Percentiles rank a stretch among this genome's conserved stretches.
Evolutionary conservation across 1,284 basidiomycete species (phyloP).

Genomic region (Tilletia indica): DNA sequence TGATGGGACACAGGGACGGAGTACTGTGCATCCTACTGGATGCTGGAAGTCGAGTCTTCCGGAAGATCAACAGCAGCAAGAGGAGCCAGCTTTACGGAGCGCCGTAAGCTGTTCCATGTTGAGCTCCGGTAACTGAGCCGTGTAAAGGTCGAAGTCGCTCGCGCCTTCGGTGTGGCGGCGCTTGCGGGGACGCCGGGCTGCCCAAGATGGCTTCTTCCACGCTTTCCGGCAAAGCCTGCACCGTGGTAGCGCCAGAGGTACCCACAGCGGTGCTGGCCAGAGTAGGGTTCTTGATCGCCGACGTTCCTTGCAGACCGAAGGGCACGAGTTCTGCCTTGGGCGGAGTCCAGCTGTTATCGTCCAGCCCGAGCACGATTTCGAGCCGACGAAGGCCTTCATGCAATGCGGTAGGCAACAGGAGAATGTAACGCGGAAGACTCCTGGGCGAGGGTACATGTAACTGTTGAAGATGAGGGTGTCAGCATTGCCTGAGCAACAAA

Average conservation of each 20-base stretch:
- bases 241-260: too few species aligned
- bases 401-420: slow-evolving; percentile 32
- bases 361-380: slow-evolving; percentile 31
- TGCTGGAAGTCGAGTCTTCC: too few species aligned
- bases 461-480: not conserved
- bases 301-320: not conserved
- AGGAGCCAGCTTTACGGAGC: slow-evolving; percentile 1
- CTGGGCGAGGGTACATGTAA: slow-evolving; percentile 6
- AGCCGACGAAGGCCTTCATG: slow-evolving; percentile 29
- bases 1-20: too few species aligned
- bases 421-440: slow-evolving; percentile 24
- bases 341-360: slow-evolving; percentile 2
- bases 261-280: too few species aligned
- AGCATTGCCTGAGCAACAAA: too few species aligned
- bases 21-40: too few species aligned
- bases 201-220: too few species aligned
- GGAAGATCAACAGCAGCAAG: slow-evolving; percentile 6
- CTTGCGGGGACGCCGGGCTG: not conserved
- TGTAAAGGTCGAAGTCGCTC: not conserved
- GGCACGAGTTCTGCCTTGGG: not conserved
- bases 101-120: not conserved
- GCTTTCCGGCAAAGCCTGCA: too few species aligned
- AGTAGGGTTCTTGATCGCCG: not conserved
- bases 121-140: not conserved
- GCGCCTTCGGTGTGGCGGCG: not conserved